Evolutionary conservation across 176 grass and related monocot genomes (phyloP).

Genomic region (Zoysia japonica): DNA sequence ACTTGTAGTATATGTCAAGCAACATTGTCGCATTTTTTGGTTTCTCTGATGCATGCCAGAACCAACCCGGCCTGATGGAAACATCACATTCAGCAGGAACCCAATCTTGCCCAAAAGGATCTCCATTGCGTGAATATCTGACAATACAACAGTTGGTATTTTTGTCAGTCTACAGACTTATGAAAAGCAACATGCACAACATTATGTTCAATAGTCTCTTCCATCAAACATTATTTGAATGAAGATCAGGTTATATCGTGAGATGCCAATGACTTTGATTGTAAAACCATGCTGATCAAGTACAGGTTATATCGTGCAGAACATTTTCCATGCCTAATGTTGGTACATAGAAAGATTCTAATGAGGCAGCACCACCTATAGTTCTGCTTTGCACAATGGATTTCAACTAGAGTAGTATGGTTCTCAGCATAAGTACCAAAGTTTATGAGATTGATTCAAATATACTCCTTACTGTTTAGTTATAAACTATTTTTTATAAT

Average conservation of each 20-base stretch:
- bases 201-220: not conserved
- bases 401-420: not conserved
- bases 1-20: conserved; percentile 96
- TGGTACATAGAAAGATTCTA: conserved; percentile 20
- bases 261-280: conserved; percentile 17
- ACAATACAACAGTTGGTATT: conserved; percentile 30
- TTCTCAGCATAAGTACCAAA: not conserved
- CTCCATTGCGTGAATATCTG: conserved; percentile 66
- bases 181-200: not conserved
- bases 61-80: conserved; percentile 92
- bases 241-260: not conserved
- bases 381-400: not conserved
- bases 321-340: not conserved
- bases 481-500: not conserved
- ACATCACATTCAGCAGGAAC: conserved; percentile 96
- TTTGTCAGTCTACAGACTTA: not conserved
- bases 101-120: conserved; percentile 78
- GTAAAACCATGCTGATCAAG: not conserved
- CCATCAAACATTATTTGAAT: conserved; percentile 14
- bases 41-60: conserved; percentile 81
- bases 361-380: not conserved
- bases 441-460: not conserved
- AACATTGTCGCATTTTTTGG: conserved; percentile 63
- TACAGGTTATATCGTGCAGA: conserved; percentile 4
- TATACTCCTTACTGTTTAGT: not conserved